Conservation (phyloP, 768 basidiomycete genomes). For the Pleurotus citrinopileatus region DNA sequence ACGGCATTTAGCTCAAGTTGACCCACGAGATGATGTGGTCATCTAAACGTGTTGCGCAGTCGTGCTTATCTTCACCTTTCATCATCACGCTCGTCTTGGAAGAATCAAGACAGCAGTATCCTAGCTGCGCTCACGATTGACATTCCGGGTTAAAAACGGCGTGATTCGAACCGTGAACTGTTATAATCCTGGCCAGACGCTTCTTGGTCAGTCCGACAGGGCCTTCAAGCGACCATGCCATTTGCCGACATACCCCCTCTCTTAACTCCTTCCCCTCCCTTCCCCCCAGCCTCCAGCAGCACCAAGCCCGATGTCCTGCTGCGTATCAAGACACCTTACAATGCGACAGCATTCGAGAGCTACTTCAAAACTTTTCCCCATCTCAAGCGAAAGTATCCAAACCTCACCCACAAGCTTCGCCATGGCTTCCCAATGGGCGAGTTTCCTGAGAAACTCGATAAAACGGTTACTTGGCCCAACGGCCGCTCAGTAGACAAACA, state of each 20-base stretch:
- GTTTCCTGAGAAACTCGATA: slow-evolving; percentile 19
- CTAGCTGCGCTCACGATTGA: no score
- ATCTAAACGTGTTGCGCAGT: no score
- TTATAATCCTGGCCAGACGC: no score
- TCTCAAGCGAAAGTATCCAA: slow-evolving; percentile 23
- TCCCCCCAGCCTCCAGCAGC: slow-evolving; percentile 3
- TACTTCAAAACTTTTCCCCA: slow-evolving; percentile 19
- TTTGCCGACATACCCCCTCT: slow-evolving; percentile 13
- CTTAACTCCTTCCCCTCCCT: slow-evolving; percentile 9
- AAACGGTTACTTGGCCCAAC: slow-evolving; percentile 13
- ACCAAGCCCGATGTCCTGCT: slow-evolving; percentile 17
- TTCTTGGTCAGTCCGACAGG: no score
- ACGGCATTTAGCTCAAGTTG: no score
- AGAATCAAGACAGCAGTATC: no score
- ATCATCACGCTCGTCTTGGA: no score
- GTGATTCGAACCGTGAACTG: no score
- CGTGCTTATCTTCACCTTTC: no score
- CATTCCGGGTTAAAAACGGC: no score
- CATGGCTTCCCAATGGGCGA: slow-evolving; percentile 30
- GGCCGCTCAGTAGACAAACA: slow-evolving; percentile 12
- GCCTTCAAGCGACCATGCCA: neutral
- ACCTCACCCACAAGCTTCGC: slow-evolving; percentile 24
- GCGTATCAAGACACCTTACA: slow-evolving; percentile 28
- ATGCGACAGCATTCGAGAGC: slow-evolving; percentile 21
- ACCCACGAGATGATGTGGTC: no score